Evolutionary conservation across 352 stramenopile genomes (phyloP).

Genomic region (Peronospora destructor): DNA sequence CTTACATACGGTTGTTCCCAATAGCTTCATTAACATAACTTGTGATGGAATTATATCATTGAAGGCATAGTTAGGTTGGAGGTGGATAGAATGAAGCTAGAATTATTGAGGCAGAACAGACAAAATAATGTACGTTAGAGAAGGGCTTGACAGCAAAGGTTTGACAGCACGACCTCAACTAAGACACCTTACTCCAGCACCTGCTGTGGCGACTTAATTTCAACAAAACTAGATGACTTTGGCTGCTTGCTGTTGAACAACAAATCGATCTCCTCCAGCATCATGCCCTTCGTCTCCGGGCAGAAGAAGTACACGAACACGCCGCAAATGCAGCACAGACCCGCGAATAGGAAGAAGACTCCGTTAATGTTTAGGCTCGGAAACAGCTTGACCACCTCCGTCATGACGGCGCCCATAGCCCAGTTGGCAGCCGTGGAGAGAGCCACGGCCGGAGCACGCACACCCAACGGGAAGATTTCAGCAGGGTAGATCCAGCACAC

Average conservation of each 20-base stretch:
- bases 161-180: too few relatives aligned
- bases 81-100: too few relatives aligned
- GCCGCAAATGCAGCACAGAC: conserved; percentile 32
- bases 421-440: conserved; percentile 31
- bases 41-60: too few relatives aligned
- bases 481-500: conserved; percentile 48
- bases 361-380: conserved; percentile 37
- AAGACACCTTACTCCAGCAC: neutral
- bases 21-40: too few relatives aligned
- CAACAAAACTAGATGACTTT: conserved; percentile 25
- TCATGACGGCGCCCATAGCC: conserved; percentile 39
- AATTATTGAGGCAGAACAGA: too few relatives aligned
- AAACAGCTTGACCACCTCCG: conserved; percentile 27
- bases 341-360: conserved; percentile 49
- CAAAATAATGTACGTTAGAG: too few relatives aligned
- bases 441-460: conserved; percentile 20
- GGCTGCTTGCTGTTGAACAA: conserved; percentile 31
- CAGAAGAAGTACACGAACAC: conserved; percentile 42
- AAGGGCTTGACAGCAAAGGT: too few relatives aligned
- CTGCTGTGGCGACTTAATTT: conserved; percentile 21
- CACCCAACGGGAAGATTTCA: conserved; percentile 49
- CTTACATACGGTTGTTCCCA: too few relatives aligned
- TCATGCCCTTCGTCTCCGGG: conserved; percentile 37
- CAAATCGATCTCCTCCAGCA: conserved; percentile 39
- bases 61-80: too few relatives aligned